phyloP scores from a whole-genome alignment of 345 rosid species.

The Geranium brycei region DNA sequence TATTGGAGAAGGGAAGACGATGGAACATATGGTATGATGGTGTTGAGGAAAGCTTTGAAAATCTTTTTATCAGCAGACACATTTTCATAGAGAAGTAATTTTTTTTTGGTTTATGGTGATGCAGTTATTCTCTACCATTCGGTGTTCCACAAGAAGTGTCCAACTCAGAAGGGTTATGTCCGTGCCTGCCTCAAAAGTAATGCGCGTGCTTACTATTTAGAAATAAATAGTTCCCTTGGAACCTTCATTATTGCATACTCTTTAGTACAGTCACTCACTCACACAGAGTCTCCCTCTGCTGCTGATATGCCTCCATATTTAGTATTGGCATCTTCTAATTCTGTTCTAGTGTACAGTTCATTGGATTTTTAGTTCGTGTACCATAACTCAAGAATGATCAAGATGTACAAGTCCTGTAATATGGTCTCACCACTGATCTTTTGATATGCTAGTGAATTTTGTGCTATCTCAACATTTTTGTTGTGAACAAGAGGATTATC shows the following conservation, averaged over 20 bases:
- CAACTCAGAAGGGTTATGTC: slow-evolving; percentile 55
- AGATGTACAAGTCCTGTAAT: no score
- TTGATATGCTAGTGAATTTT: background rate
- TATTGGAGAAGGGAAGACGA: slow-evolving; percentile 97
- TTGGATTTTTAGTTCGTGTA: no score
- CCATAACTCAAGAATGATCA: no score
- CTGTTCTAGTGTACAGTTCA: no score
- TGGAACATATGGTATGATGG: slow-evolving; percentile 70
- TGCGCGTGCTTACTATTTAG: slow-evolving; percentile 17
- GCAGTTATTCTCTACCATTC: slow-evolving; percentile 87
- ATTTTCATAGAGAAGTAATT: background rate
- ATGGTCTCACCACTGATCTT: no score
- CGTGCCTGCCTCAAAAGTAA: slow-evolving; percentile 91
- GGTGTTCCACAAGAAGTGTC: slow-evolving; percentile 66
- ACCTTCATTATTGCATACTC: background rate
- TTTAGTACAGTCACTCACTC: no score
- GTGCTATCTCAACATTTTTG: background rate
- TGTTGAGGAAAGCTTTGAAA: slow-evolving; percentile 4
- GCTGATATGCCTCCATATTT: no score
- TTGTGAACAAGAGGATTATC: background rate
- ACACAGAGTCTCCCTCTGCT: no score
- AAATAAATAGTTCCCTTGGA: slow-evolving; percentile 3
- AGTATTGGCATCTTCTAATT: no score
- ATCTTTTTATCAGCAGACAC: slow-evolving; percentile 1
- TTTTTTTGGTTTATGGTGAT: slow-evolving; percentile 12